Evolutionary conservation across 352 stramenopile species (phyloP).

Genomic region (Blastocystis hominis): DNA sequence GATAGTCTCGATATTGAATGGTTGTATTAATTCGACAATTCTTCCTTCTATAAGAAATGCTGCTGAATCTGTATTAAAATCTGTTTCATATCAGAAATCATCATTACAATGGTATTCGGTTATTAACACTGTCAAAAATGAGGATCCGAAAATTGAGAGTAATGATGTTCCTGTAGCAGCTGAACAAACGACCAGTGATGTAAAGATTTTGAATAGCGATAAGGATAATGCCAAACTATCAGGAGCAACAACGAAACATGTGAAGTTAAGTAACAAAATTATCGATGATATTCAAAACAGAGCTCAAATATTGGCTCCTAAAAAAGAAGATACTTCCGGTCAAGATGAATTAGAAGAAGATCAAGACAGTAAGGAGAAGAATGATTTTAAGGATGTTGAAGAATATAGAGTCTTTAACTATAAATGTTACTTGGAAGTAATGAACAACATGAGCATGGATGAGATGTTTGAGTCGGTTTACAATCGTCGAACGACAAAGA

Average conservation of each 20-base stretch:
- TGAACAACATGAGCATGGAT: too few species aligned
- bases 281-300: neutral
- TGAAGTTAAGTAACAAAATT: neutral
- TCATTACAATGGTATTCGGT: neutral
- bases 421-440: neutral
- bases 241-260: neutral
- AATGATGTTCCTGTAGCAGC: neutral
- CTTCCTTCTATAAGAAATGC: neutral
- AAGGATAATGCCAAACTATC: neutral
- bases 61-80: neutral
- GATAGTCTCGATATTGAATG: neutral
- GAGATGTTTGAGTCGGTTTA: neutral
- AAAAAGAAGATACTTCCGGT: neutral
- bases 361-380: neutral
- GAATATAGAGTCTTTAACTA: neutral
- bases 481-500: neutral
- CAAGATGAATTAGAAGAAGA: neutral
- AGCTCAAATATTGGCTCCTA: neutral
- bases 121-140: too few species aligned
- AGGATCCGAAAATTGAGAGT: neutral
- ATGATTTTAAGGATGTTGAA: neutral
- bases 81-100: neutral
- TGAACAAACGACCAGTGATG: neutral
- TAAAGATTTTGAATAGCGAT: neutral
- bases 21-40: neutral